A percentile compares a stretch with the other conserved stretches of the same genome.
phyloP scores from a whole-genome alignment of 192 early-diverging fungal genomes.

The Coemansia sp. region DNA sequence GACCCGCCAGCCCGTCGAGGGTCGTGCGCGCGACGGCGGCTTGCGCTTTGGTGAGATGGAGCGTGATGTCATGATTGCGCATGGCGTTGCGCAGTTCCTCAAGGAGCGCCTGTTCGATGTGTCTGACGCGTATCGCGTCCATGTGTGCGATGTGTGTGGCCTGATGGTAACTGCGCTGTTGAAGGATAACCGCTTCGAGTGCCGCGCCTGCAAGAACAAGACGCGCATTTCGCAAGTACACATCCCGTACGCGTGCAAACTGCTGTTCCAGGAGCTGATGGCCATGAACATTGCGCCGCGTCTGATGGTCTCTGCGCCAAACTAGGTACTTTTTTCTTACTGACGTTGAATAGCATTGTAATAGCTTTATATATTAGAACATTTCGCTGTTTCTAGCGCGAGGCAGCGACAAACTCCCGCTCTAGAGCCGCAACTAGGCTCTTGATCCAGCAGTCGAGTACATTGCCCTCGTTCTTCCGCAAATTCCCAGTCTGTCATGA shows the following conservation, averaged over 20 bases:
- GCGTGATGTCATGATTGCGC: constrained; percentile 94
- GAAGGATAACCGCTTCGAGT: constrained; percentile 95
- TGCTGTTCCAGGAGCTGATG: constrained; percentile 99
- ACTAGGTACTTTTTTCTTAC: constrained; percentile 4
- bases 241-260: constrained; percentile 97
- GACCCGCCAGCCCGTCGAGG: constrained; percentile 97
- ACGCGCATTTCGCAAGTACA: constrained; percentile 96
- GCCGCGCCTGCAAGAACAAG: constrained; percentile 89
- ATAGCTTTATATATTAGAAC: not conserved
- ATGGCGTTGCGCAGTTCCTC: constrained; percentile 92
- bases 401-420: constrained; percentile 33
- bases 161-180: constrained; percentile 93
- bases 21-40: constrained; percentile 96
- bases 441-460: constrained; percentile 56
- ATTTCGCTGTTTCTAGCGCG: not conserved
- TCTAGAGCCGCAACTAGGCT: constrained; percentile 31
- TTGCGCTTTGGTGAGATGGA: constrained; percentile 99
- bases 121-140: constrained; percentile 97
- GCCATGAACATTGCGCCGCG: constrained; percentile 98
- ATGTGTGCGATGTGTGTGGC: constrained; percentile 98
- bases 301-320: constrained; percentile 58
- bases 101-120: constrained; percentile 99
- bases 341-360: too few relatives aligned
- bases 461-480: constrained; percentile 26
- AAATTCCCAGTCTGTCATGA: not conserved